phyloP scores from a whole-genome alignment of 805 yeast species.

The Ogataea chonburiensis region DNA sequence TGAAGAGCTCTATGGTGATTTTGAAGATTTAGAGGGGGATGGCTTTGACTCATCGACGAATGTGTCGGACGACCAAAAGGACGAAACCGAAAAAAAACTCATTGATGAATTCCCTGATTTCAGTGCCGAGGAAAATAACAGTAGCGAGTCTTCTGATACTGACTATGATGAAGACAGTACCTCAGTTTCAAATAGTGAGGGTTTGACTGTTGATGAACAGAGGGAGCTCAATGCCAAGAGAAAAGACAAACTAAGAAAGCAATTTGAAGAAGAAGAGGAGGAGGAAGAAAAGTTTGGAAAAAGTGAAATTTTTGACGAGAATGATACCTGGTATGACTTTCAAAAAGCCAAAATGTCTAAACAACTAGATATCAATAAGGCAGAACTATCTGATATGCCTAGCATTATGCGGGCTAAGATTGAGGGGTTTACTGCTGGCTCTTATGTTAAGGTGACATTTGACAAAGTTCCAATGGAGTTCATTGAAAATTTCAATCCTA shows the following conservation, averaged over 20 bases:
- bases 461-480: constrained; percentile 86
- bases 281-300: constrained; percentile 74
- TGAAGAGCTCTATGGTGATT: constrained; percentile 50
- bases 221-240: constrained; percentile 82
- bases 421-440: constrained; percentile 92
- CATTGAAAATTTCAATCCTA: constrained; percentile 80
- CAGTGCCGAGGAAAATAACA: constrained; percentile 46
- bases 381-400: constrained; percentile 73
- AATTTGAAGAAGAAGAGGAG: constrained; percentile 82
- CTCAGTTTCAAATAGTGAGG: constrained; percentile 23
- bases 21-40: constrained; percentile 31
- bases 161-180: constrained; percentile 42
- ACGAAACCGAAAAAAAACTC: constrained; percentile 29
- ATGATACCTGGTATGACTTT: constrained; percentile 96
- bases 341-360: constrained; percentile 97
- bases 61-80: constrained; percentile 11
- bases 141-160: constrained; percentile 37
- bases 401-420: constrained; percentile 71
- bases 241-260: constrained; percentile 84
- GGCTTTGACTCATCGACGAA: constrained; percentile 32
- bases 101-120: constrained; percentile 54
- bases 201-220: constrained; percentile 63
- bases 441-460: constrained; percentile 87
- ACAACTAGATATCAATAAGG: constrained; percentile 89
- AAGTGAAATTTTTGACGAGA: constrained; percentile 64